Conservation (phyloP, 495 filamentous ascomycete genomes). For the Xylaria nigripes region DNA sequence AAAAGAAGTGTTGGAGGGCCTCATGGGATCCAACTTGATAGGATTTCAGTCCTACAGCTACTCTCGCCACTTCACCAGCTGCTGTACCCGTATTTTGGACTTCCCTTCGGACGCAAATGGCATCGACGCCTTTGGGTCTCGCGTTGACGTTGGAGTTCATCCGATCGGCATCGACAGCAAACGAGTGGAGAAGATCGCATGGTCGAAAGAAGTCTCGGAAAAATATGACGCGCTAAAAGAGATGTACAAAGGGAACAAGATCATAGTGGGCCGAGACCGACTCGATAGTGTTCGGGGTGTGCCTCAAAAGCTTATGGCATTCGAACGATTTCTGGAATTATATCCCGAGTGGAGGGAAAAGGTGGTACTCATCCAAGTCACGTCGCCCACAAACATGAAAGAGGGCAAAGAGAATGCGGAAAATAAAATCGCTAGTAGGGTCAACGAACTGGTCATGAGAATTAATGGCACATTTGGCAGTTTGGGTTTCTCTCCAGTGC, state of each 20-base stretch:
- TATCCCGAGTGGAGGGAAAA: slow-evolving; percentile 84
- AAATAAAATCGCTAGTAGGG: slow-evolving; percentile 70
- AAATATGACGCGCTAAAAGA: slow-evolving; percentile 60
- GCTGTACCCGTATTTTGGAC: slow-evolving; percentile 77
- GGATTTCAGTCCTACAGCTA: slow-evolving; percentile 92
- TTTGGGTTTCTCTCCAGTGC: slow-evolving; percentile 74
- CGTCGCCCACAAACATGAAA: slow-evolving; percentile 72
- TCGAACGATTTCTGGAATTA: slow-evolving; percentile 77
- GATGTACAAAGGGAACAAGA: slow-evolving; percentile 72
- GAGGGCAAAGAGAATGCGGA: slow-evolving; percentile 60
- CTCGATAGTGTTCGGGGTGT: slow-evolving; percentile 85
- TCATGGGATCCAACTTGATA: slow-evolving; percentile 82
- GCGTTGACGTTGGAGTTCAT: slow-evolving; percentile 82
- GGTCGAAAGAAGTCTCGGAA: slow-evolving; percentile 55
- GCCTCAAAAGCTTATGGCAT: slow-evolving; percentile 85
- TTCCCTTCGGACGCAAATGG: slow-evolving; percentile 73
- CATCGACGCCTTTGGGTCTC: slow-evolving; percentile 78
- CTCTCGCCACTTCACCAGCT: slow-evolving; percentile 83
- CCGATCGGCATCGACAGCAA: slow-evolving; percentile 82
- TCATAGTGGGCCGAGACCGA: slow-evolving; percentile 91
- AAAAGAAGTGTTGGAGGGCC: slow-evolving; percentile 80
- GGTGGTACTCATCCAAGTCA: slow-evolving; percentile 93
- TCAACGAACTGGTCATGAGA: slow-evolving; percentile 77
- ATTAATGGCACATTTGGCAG: slow-evolving; percentile 88
- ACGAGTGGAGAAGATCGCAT: slow-evolving; percentile 62